phyloP scores from a whole-genome alignment of 164 flowering plant genomes.

The Aristolochia contorta region DNA sequence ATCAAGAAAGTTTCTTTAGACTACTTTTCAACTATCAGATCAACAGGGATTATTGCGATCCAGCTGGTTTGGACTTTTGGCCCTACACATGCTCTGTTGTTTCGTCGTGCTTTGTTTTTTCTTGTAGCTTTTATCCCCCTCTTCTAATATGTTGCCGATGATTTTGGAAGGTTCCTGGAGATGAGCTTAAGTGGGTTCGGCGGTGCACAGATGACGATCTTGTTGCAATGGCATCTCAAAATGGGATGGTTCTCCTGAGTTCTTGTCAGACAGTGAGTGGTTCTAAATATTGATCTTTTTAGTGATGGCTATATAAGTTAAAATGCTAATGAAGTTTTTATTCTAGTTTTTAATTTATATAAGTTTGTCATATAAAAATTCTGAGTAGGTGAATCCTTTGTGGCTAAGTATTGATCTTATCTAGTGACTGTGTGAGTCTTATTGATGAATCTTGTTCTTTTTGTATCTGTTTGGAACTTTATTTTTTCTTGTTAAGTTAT shows the following conservation, averaged over 20 bases:
- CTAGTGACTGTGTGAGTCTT: no score
- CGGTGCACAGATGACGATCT: constrained; percentile 77
- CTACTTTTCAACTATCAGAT: constrained; percentile 73
- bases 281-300: background rate
- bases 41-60: constrained; percentile 89
- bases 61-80: constrained; percentile 57
- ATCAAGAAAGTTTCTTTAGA: constrained; percentile 85
- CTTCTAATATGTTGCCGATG: constrained; percentile 10
- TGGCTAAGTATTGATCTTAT: no score
- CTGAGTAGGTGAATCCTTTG: no score
- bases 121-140: background rate
- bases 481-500: no score
- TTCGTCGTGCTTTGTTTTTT: no score
- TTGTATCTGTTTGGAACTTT: background rate
- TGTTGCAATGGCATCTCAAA: constrained; percentile 90
- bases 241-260: constrained; percentile 78
- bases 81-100: no score
- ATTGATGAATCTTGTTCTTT: background rate
- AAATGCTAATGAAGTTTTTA: background rate
- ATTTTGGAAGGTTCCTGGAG: constrained; percentile 67
- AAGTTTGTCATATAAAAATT: no score
- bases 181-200: constrained; percentile 95
- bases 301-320: background rate
- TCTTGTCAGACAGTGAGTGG: constrained; percentile 60
- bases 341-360: background rate